phyloP scores from a whole-genome alignment of 1,284 basidiomycete species.

The Ceratorhiza oryzae-sativae region DNA sequence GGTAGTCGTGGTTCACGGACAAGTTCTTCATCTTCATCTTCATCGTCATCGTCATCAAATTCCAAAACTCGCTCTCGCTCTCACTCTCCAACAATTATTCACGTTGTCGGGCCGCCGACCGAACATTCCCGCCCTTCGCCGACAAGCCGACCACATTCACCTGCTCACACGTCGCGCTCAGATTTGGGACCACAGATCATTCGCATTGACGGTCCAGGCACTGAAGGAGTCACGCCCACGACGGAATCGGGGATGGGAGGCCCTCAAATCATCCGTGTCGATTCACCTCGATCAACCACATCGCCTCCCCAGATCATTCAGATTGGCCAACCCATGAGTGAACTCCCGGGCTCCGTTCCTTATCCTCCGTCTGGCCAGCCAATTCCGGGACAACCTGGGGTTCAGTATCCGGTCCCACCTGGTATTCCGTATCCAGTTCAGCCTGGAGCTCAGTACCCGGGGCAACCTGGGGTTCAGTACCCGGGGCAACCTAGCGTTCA shows the following conservation, averaged over 20 bases:
- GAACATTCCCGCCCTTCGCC: background rate
- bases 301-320: slow-evolving; percentile 23
- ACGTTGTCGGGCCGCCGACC: background rate
- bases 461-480: slow-evolving; percentile 4
- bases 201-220: background rate
- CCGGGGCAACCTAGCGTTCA: background rate
- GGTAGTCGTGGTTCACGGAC: background rate
- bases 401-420: background rate
- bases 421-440: background rate
- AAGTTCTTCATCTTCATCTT: slow-evolving; percentile 15
- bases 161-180: background rate
- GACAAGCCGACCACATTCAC: background rate
- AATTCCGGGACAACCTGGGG: background rate
- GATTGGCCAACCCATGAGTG: slow-evolving; percentile 1
- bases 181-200: slow-evolving; percentile 13
- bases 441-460: slow-evolving; percentile 12
- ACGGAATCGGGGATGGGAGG: background rate
- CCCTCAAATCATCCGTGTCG: slow-evolving; percentile 12
- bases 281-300: background rate
- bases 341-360: background rate
- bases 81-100: slow-evolving; percentile 10
- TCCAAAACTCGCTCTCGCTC: slow-evolving; percentile 10
- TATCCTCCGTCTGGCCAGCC: background rate
- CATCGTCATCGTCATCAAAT: slow-evolving; percentile 17
- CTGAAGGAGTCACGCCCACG: background rate